Percentiles rank a stretch among this genome's conserved stretches.
Conservation (phyloP, 2,329 filamentous ascomycete genomes). For the Cercospora berteroae region DNA sequence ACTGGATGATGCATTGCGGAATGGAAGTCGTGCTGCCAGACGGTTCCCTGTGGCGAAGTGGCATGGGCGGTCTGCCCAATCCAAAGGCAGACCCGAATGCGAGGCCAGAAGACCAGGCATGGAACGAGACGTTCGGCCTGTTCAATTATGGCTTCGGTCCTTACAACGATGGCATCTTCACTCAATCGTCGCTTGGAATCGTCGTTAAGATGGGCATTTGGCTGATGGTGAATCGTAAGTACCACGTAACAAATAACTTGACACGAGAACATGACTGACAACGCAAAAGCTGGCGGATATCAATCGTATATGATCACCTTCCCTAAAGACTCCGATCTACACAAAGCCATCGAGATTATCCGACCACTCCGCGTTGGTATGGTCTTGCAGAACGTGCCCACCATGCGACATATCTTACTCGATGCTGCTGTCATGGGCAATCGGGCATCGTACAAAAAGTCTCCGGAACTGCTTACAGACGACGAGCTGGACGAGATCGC, state of each 20-base stretch:
- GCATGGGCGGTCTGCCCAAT: constrained; percentile 43
- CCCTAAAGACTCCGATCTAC: constrained; percentile 50
- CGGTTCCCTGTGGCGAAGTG: constrained; percentile 42
- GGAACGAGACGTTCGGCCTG: constrained; percentile 30
- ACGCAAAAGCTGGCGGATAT: constrained; percentile 4
- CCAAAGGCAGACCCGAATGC: constrained; percentile 26
- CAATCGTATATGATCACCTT: constrained; percentile 49
- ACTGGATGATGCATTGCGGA: constrained; percentile 48
- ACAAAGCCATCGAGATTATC: constrained; percentile 51
- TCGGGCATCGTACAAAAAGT: constrained; percentile 35
- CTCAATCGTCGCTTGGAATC: constrained; percentile 40
- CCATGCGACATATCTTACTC: constrained; percentile 47
- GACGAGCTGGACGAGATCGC: constrained; percentile 45
- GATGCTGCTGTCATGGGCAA: constrained; percentile 47
- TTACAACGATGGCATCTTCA: constrained; percentile 40
- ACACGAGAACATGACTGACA: constrained; percentile 29
- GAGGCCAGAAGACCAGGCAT: constrained; percentile 25
- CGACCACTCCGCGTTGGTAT: constrained; percentile 44
- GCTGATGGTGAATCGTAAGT: constrained; percentile 51
- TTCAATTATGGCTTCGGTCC: constrained; percentile 41
- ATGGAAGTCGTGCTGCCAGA: constrained; percentile 46
- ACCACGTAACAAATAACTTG: constrained; percentile 39
- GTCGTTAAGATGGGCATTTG: constrained; percentile 54
- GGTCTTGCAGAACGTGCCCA: constrained; percentile 51
- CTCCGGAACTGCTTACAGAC: constrained; percentile 40